Evolutionary conservation across 2,329 filamentous ascomycete species (phyloP).

Genomic region (Pyrenochaeta sp.): DNA sequence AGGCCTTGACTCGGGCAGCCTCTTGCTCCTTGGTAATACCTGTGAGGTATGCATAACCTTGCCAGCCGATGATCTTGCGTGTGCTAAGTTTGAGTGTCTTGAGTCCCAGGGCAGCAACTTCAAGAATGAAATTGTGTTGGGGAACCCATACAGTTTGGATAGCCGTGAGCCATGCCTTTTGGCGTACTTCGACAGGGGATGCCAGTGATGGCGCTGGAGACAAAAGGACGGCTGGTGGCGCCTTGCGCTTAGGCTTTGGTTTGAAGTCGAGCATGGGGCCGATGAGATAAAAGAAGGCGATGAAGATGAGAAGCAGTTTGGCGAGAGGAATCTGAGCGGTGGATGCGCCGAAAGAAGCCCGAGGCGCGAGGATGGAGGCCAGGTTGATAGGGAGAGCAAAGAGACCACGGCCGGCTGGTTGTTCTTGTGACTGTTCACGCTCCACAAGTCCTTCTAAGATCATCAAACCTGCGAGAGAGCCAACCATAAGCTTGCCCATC

Average conservation of each 20-base stretch:
- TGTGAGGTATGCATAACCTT: conserved; percentile 79
- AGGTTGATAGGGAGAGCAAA: conserved; percentile 52
- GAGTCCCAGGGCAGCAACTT: conserved; percentile 78
- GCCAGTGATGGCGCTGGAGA: conserved; percentile 72
- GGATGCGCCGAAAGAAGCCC: conserved; percentile 38
- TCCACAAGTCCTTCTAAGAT: conserved; percentile 81
- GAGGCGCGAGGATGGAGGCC: conserved; percentile 38
- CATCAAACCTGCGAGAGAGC: conserved; percentile 91
- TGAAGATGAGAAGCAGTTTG: conserved; percentile 60
- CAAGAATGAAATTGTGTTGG: conserved; percentile 83
- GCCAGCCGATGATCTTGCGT: conserved; percentile 77
- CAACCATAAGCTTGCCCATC: conserved; percentile 85
- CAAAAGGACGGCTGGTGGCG: conserved; percentile 50
- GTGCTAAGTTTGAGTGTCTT: conserved; percentile 85
- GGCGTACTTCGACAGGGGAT: conserved; percentile 83
- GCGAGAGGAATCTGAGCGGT: conserved; percentile 54
- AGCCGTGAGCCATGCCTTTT: conserved; percentile 90
- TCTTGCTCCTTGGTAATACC: conserved; percentile 86
- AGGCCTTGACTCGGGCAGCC: conserved; percentile 84
- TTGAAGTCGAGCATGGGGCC: conserved; percentile 65
- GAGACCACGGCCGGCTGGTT: conserved; percentile 50
- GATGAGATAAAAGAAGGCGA: conserved; percentile 64
- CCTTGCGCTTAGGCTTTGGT: conserved; percentile 60
- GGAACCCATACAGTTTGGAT: conserved; percentile 94
- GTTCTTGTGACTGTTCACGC: conserved; percentile 62